Evolutionary conservation across 768 basidiomycete species (phyloP), one percentile per base, ranked within the genome.

Genomic region (Mycena chlorophos): DNA sequence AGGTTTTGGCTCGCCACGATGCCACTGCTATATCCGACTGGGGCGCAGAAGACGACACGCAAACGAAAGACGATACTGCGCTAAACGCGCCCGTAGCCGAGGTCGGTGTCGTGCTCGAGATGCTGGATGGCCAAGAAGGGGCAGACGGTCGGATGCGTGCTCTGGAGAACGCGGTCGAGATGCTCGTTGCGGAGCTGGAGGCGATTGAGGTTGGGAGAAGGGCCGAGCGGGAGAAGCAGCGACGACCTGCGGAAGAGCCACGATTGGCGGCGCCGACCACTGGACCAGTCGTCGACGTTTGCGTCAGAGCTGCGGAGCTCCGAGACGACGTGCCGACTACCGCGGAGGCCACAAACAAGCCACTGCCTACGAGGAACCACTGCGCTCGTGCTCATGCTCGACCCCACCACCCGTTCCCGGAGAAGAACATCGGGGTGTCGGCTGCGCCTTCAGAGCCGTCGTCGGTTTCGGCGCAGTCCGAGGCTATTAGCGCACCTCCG

Each of bases 1-100:
- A 81, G 43, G 88, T 84, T 85, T 71, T 83, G 5, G 71, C 79
- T 16, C n/a, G n/a, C n/a, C n/a, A n/a, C n/a, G n/a, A n/a, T n/a
- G n/a, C n/a, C n/a, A n/a, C n/a, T n/a, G n/a, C n/a, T n/a, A n/a
- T n/a, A n/a, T n/a, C n/a, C n/a, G n/a, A n/a, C n/a, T n/a, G n/a
- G n/a, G n/a, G n/a, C n/a, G n/a, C n/a, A n/a, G n/a, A n/a, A n/a
- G n/a, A n/a, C n/a, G n/a, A n/a, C n/a, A 42, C 22, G 40, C 13
- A 42, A 22, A 12, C 8, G 46, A 72, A 78, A 12, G 77, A 78
- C 10, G 74, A 76, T 29, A 83, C 87, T 61, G 62, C 66, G 4
- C n/a, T n/a, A n/a, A 56, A 75, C 10, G 60, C 57, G 13, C 68
- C 77, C 26, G 50, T 54, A 1, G 25, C 3, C n/a, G 74, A 73